Base-by-base conservation (phyloP, 805 yeast genomes). In the Naumovozyma castellii region DNA sequence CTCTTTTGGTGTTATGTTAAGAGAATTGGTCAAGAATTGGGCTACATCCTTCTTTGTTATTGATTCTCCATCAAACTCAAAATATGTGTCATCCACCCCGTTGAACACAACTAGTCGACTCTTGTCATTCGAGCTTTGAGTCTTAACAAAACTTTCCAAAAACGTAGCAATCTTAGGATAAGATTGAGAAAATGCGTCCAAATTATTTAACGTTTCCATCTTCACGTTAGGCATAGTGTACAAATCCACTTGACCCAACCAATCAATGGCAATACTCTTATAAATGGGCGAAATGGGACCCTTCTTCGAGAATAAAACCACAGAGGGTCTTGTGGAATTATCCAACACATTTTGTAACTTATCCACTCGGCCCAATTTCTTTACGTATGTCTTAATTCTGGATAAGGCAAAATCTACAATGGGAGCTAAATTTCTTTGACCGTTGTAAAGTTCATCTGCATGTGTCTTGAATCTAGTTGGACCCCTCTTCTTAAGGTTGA, bases 231-330 rank as follows among this genome's bases (percentile, higher is more conserved):
- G 29, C 64, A 57, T 54, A 64, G 69, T 1, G 69, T 80, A 49
- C 74, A 53, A 69, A 32, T 75, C 73, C 2, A 72, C 54, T 2
- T 55, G 45, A 0, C 70, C 76, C 32, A 80, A 56, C 57, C 76
- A 79, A 54, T 84, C 94, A 40, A 84, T 67, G 2, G 90, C 86
- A 44, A 85, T 61, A 1, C 82, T 62, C 51, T 80, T 83, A 50
- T 69, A 70, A 41, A 78, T 55, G 1, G 86, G 73, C 8, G 81
- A 67, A 3, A 76, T 58, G 32, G 59, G 62, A 16, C 62, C 65
- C 37, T 71, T 70, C 34, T 68, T 65, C 8, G 32, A 29, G 18
- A 83, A 46, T n/a, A 81, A 62, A 5, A 83, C 56, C 3, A 74
- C 66, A 48, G 73, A 68, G 17, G 62, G 58, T 35, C 62, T 49